A percentile compares a stretch with the other conserved stretches of the same genome.
These are phyloP conservation scores for Calvatia gigantea DNA, from an alignment of 768 basidiomycete species.

Conservation along the genomic window DNA sequence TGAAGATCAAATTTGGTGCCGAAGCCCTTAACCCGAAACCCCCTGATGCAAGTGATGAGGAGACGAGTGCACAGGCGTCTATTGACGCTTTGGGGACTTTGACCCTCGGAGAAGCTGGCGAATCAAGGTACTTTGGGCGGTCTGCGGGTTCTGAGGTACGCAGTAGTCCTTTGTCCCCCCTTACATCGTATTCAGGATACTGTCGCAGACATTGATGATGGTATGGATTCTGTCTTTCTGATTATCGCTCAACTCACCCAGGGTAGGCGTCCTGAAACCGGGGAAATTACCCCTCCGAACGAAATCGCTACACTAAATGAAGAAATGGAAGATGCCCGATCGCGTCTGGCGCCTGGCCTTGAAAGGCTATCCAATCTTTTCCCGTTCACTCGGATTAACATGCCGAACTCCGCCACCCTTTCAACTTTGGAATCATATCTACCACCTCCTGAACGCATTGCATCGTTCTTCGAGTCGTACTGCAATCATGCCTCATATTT, in stretches of 20 bases:
- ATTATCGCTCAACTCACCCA: conserved; percentile 14
- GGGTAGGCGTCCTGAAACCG: conserved; percentile 26
- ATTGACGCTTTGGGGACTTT: conserved; percentile 64
- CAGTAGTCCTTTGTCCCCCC: background rate
- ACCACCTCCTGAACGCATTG: conserved; percentile 41
- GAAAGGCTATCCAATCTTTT: conserved; percentile 37
- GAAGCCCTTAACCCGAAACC: conserved; percentile 38
- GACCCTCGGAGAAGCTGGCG: conserved; percentile 56
- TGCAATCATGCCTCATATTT: conserved; percentile 44
- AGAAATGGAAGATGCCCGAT: background rate
- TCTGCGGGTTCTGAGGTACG: conserved; percentile 62
- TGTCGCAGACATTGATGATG: conserved; percentile 37
- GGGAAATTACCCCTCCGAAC: background rate
- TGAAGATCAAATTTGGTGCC: conserved; percentile 55
- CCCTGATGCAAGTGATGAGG: conserved; percentile 26
- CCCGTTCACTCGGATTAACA: conserved; percentile 33
- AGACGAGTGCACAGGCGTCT: conserved; percentile 27
- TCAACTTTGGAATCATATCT: conserved; percentile 36
- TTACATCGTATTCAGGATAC: background rate
- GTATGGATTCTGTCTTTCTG: conserved; percentile 16
- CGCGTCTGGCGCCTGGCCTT: conserved; percentile 27
- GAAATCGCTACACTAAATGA: conserved; percentile 8
- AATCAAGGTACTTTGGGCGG: conserved; percentile 61
- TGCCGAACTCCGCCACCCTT: conserved; percentile 26
- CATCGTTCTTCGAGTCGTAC: conserved; percentile 37